These are phyloP conservation scores for Colletotrichum sp. DNA, from an alignment of 2,329 filamentous ascomycete species.

Conservation along the genomic window DNA sequence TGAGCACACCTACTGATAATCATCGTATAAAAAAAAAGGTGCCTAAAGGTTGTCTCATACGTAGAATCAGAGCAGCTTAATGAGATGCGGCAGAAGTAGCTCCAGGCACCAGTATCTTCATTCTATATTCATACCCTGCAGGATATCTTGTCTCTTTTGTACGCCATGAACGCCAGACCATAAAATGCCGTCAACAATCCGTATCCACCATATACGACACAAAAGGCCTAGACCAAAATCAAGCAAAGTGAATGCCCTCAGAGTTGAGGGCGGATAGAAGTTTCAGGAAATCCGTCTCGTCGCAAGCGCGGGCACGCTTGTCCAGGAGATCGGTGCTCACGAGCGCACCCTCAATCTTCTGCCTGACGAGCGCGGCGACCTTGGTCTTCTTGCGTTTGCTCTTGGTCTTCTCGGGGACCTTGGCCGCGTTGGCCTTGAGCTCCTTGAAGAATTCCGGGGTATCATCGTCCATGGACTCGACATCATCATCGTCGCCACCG, in stretches of 20 bases:
- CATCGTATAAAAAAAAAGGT: not conserved
- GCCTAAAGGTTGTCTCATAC: not conserved
- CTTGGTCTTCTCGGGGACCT: conserved; percentile 60
- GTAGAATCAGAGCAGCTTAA: not conserved
- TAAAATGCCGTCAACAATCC: not conserved
- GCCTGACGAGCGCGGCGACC: conserved; percentile 79
- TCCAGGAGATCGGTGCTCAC: conserved; percentile 82
- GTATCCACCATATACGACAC: not conserved
- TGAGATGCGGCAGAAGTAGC: not conserved
- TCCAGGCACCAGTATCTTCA: not conserved
- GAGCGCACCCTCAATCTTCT: conserved; percentile 86
- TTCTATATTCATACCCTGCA: not conserved
- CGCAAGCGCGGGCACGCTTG: conserved; percentile 82
- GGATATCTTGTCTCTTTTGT: conserved; percentile 9
- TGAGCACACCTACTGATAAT: not conserved
- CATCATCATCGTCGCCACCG: conserved; percentile 52
- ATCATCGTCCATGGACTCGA: conserved; percentile 69
- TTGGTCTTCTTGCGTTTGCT: conserved; percentile 78
- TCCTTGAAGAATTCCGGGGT: conserved; percentile 87
- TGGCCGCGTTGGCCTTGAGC: conserved; percentile 43
- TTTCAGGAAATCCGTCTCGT: conserved; percentile 90
- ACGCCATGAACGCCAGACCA: conserved; percentile 19
- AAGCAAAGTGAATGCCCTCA: conserved; percentile 91
- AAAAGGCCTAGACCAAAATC: conserved; percentile 23
- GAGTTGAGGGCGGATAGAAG: conserved; percentile 84